Evolutionary conservation across 2,329 filamentous ascomycete species (phyloP), one percentile per base, ranked within the genome.

Genomic region (Diplodia intermedia): DNA sequence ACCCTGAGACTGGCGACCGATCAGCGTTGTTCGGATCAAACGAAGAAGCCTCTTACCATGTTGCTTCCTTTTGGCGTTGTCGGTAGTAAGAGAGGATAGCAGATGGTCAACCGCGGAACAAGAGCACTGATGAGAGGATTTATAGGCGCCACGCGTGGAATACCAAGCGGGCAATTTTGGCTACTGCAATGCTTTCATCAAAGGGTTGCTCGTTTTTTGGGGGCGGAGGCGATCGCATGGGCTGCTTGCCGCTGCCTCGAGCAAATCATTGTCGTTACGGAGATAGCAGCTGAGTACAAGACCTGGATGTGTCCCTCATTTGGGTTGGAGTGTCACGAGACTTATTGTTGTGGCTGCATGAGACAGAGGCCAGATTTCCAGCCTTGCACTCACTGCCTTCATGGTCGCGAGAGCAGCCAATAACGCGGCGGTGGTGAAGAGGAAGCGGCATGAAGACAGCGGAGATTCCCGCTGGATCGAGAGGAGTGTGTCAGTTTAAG

Each of bases 331-430:
- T 50, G 40, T 33, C 9, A 50, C 57, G 23, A 40, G 55, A 40
- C 33, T n/a, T 50, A 33, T 15, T 49, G 26, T n/a, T 12, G 57
- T 62, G 57, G 57, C 57, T 62, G 40, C 57, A 43, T 29, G 23
- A 26, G 40, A 15, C 23, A 8, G 14, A 60, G 29, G 26, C 26
- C 57, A 62, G 26, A 33, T 20, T 14, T 36, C 18, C 57, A 49
- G 40, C 18, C 33, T 56, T 38, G 9, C 33, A 11, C 53, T 2
- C 53, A 14, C 20, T 38, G 12, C 18, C 36, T 20, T 56, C 7
- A n/a, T 56, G 15, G 18, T 38, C 11, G 31, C 18, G 31, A 56
- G n/a, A 38, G 31, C 6, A 6, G 14, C 54, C 54, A 56, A 56
- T 56, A 12, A 56, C 5, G 53, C 31, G 20, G 31, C 6, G 31